phyloP scores from a whole-genome alignment of 2,329 filamentous ascomycete genomes.

The Hypoxylon sp. region DNA sequence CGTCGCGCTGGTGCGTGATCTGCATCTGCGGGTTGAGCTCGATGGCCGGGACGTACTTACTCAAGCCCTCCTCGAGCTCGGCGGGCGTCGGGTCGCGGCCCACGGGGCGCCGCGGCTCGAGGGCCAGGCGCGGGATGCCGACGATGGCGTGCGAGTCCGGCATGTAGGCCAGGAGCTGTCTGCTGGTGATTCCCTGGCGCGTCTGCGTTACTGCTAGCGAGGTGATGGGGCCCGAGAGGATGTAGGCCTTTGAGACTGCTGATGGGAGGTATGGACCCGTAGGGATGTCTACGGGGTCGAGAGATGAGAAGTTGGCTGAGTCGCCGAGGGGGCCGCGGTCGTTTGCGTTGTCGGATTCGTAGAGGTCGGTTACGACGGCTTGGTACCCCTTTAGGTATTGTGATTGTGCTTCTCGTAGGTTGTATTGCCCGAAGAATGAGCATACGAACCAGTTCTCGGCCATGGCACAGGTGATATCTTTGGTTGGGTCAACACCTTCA shows the following conservation, averaged over 20 bases:
- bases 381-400: slow-evolving; percentile 84
- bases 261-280: slow-evolving; percentile 75
- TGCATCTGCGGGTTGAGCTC: slow-evolving; percentile 87
- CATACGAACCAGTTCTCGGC: slow-evolving; percentile 98
- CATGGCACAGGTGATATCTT: slow-evolving; percentile 82
- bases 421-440: slow-evolving; percentile 78
- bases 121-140: slow-evolving; percentile 81
- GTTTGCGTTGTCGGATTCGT: slow-evolving; percentile 86
- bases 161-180: slow-evolving; percentile 84
- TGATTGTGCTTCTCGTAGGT: slow-evolving; percentile 67
- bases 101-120: slow-evolving; percentile 89
- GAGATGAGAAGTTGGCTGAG: slow-evolving; percentile 80
- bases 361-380: slow-evolving; percentile 87
- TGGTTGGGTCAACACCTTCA: slow-evolving; percentile 78
- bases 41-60: slow-evolving; percentile 80
- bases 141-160: slow-evolving; percentile 81
- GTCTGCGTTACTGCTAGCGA: slow-evolving; percentile 89
- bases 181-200: slow-evolving; percentile 88
- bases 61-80: slow-evolving; percentile 87
- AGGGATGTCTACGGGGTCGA: slow-evolving; percentile 73
- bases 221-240: slow-evolving; percentile 84
- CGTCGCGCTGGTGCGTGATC: slow-evolving; percentile 85
- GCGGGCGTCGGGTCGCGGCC: slow-evolving; percentile 84
- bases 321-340: slow-evolving; percentile 85
- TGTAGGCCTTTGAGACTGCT: slow-evolving; percentile 83